Evolutionary conservation across 2,329 filamentous ascomycete species (phyloP), one percentile per base, ranked within the genome.

Genomic region (Aspergillus calidoustus): DNA sequence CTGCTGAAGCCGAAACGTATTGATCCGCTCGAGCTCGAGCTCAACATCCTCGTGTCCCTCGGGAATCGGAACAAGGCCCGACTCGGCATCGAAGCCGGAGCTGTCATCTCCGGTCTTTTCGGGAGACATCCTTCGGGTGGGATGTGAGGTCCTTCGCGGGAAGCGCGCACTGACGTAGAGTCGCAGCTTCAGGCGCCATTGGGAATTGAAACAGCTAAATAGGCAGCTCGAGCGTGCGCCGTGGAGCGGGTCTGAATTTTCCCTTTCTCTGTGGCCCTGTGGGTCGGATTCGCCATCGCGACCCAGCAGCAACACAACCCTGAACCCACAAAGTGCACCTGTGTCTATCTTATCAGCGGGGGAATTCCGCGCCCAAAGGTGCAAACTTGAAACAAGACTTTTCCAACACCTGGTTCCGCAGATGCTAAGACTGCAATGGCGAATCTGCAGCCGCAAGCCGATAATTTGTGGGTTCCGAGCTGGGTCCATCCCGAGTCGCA

Each of bases 1-100:
- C 41, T 68, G 65, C 22, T 68, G 66, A 15, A 66, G 53, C 11
- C 64, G 64, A 31, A 61, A 64, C 3, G 65, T 67, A 31, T 68
- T 55, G 50, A 68, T 68, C 0, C 65, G 59, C 31, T 66, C 61
- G 15, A 67, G 49, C 55, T 64, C 65, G 30, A 67, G 30, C 6
- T 64, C 65, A 28, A 66, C 23, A 9, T 54, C 56, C 19, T 60
- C 59, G 7, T 59, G 28, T 41, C 19, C 25, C 22, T 48, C 44
- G 50, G 31, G 44, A 22, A n/a, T 57, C 53, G 56, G 41, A 48
- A 53, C 38, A 17, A 19, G n/a, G 30, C 34, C 49, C 49, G 57
- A 59, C 22, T 59, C 57, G 57, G 49, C 57, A 41, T 59, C 57
- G 49, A 54, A 47, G 19, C 19, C 55, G 17, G 55, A 51, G 47